Base-by-base conservation (phyloP, 2,329 filamentous ascomycete genomes). In the Verticillium zaregamsianum region DNA sequence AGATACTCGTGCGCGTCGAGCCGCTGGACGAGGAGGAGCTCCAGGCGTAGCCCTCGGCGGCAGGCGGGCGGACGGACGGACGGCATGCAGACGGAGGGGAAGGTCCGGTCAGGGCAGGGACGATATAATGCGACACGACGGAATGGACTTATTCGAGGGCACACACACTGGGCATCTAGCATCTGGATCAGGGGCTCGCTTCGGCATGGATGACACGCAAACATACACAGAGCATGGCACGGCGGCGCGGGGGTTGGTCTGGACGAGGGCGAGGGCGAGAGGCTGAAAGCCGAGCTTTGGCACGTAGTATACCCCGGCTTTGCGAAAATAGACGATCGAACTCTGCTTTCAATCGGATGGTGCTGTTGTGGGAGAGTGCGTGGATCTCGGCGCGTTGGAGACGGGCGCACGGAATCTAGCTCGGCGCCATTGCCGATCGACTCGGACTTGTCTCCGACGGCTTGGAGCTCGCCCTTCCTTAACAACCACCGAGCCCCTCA, bases 1-100 rank as follows among this genome's bases (percentile, higher is more conserved):
- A 99, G 79, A 90, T 99, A 28, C 79, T 99, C 25, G 93, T 97
- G 39, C 80, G 95, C 61, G 92, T 98, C 15, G 94, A 98, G 78
- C 91, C 93, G 4, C 82, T 93, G 64, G 91, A 95, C 69, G 91
- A 92, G 67, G 85, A 86, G n/a, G 85, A 87, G 60, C 68, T 68
- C 3, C 25, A 20, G 28, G 45, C 37, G 8, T 58, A 37, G 39
- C 20, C 8, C 5, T n/a, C n/a, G 8, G 55, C 17, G 9, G 23
- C 8, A n/a, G n/a, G n/a, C n/a, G n/a, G n/a, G n/a, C n/a, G n/a
- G 8, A n/a, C 14, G 9, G 55, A 28, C 31, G 55, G 25, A 35
- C 32, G 28, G 28, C 28, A 5, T 28, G 5, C 28, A 28, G 28
- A 4, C 3, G 28, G 91, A 92, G 67, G 85, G 86, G n/a, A 85